Percentiles rank a stretch among this genome's conserved stretches.
These are phyloP conservation scores for Diaporthe nobilis DNA, from an alignment of 2,329 filamentous ascomycete species.

Conservation along the genomic window DNA sequence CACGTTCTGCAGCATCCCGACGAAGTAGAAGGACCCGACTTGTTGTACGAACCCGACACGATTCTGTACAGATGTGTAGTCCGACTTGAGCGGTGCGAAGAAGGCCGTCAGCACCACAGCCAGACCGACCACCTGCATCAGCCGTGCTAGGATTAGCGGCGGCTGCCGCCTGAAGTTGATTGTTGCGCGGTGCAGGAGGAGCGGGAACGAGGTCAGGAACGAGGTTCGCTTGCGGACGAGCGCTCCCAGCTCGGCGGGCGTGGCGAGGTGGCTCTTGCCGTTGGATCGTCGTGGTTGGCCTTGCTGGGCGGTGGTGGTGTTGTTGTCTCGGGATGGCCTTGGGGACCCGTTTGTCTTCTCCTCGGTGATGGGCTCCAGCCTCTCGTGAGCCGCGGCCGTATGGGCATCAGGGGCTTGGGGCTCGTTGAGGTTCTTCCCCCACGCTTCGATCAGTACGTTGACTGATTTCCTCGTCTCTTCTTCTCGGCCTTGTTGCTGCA, in stretches of 20 bases:
- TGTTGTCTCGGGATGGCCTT: constrained; percentile 51
- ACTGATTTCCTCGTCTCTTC: constrained; percentile 74
- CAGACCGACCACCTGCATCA: constrained; percentile 76
- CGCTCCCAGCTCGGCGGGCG: constrained; percentile 79
- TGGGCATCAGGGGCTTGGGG: not conserved
- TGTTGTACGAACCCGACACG: constrained; percentile 82
- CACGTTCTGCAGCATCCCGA: constrained; percentile 85
- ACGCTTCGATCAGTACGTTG: constrained; percentile 70
- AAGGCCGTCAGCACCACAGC: constrained; percentile 76
- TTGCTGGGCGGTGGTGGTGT: constrained; percentile 52
- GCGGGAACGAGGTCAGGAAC: constrained; percentile 74
- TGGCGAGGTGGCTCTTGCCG: constrained; percentile 60
- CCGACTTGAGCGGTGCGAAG: constrained; percentile 78
- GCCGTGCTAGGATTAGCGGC: constrained; percentile 73
- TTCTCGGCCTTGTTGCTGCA: constrained; percentile 76
- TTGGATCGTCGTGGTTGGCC: constrained; percentile 47
- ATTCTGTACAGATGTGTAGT: constrained; percentile 80
- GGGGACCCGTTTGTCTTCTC: constrained; percentile 45
- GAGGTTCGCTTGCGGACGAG: constrained; percentile 75
- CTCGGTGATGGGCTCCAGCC: constrained; percentile 42
- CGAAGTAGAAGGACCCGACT: constrained; percentile 79
- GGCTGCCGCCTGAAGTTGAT: constrained; percentile 80
- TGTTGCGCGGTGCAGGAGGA: constrained; percentile 76
- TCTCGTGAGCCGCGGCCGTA: constrained; percentile 41
- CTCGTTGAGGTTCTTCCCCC: constrained; percentile 55